Conservation (phyloP, 805 yeast species). For the Diddensiella santjacobensis region DNA sequence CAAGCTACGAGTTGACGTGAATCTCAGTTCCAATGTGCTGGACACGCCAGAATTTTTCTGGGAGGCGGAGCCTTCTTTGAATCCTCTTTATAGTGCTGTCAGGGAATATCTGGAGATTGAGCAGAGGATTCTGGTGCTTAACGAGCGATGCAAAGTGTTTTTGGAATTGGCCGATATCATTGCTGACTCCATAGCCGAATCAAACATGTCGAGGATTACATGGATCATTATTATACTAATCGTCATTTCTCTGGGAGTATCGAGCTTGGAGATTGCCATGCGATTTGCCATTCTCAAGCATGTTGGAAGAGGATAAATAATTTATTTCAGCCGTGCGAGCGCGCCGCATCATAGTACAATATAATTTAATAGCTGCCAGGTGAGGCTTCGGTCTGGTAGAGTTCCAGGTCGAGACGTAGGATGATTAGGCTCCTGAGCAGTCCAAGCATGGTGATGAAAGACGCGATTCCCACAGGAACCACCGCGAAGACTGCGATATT, state of each 20-base stretch:
- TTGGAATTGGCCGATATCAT: slow-evolving; percentile 89
- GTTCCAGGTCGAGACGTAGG: slow-evolving; percentile 53
- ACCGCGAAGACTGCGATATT: slow-evolving; percentile 93
- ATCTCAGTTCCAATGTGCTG: slow-evolving; percentile 79
- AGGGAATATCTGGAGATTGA: slow-evolving; percentile 93
- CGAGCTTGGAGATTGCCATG: slow-evolving; percentile 56
- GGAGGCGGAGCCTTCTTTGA: slow-evolving; percentile 91
- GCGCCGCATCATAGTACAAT: background rate
- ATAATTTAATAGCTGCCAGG: background rate
- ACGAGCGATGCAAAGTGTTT: slow-evolving; percentile 90
- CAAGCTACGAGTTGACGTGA: slow-evolving; percentile 89
- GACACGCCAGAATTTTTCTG: slow-evolving; percentile 97
- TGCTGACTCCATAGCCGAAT: slow-evolving; percentile 90
- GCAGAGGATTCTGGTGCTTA: slow-evolving; percentile 87
- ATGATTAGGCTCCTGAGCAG: slow-evolving; percentile 71
- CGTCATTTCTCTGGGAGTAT: slow-evolving; percentile 70
- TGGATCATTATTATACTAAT: slow-evolving; percentile 84
- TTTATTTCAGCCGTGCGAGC: slow-evolving; percentile 39
- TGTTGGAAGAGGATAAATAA: slow-evolving; percentile 49
- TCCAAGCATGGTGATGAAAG: slow-evolving; percentile 88
- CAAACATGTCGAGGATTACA: slow-evolving; percentile 86
- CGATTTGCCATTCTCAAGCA: slow-evolving; percentile 40
- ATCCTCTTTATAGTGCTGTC: slow-evolving; percentile 85
- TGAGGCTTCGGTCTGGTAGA: background rate
- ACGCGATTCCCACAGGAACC: slow-evolving; percentile 95